Conservation (phyloP, 164 flowering plant species). For the Aristolochia fimbriata region DNA sequence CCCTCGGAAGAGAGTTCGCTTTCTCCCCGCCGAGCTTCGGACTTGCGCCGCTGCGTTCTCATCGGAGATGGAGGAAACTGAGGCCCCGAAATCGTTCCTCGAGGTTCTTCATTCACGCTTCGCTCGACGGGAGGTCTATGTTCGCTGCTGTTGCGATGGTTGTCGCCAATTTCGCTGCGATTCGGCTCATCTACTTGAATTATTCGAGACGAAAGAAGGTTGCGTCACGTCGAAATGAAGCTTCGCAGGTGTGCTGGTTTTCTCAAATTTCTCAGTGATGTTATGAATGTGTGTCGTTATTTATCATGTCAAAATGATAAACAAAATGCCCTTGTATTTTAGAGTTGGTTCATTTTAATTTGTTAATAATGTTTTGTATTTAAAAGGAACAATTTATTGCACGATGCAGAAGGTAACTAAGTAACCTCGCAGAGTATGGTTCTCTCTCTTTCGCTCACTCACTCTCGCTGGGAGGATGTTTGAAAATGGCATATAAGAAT, state of each 20-base stretch:
- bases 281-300: background rate
- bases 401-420: no score
- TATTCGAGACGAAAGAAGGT: conserved; percentile 14
- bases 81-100: conserved; percentile 6
- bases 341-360: no score
- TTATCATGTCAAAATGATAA: background rate
- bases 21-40: no score
- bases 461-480: background rate
- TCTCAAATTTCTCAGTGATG: background rate
- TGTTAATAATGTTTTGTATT: no score
- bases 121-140: conserved; percentile 27
- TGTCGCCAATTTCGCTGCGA: conserved; percentile 19
- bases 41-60: no score
- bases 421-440: background rate
- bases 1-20: no score
- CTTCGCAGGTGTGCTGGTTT: conserved; percentile 11
- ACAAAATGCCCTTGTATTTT: background rate
- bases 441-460: no score
- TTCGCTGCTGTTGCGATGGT: conserved; percentile 39
- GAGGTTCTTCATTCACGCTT: conserved; percentile 28
- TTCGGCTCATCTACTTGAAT: conserved; percentile 11
- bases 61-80: no score
- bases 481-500: background rate
- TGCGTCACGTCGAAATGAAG: background rate
- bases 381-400: no score